A percentile compares a stretch with the other conserved stretches of the same genome.
Evolutionary conservation across 2,329 filamentous ascomycete species (phyloP).

Genomic region (Cladorrhinum sp.): DNA sequence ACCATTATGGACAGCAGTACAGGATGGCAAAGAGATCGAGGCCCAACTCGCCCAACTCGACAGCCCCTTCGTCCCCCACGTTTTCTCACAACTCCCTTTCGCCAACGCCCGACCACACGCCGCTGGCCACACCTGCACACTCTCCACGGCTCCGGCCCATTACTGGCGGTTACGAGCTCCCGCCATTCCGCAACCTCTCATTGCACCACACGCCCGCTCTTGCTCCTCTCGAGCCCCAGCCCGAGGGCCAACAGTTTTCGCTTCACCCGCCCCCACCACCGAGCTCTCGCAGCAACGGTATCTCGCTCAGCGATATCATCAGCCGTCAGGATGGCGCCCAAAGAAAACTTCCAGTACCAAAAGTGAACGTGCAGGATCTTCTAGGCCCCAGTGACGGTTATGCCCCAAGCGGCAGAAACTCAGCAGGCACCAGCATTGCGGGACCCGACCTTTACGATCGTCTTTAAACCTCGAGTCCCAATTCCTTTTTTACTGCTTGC

Average conservation of each 20-base stretch:
- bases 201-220: conserved; percentile 55
- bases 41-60: conserved; percentile 92
- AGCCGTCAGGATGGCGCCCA: conserved; percentile 82
- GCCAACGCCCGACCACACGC: conserved; percentile 96
- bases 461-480: conserved; percentile 32
- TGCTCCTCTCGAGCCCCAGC: conserved; percentile 57
- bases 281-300: conserved; percentile 60
- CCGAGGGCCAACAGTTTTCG: conserved; percentile 41
- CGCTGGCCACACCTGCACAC: conserved; percentile 92
- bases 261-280: conserved; percentile 44
- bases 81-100: conserved; percentile 96
- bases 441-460: conserved; percentile 66
- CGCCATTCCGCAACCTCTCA: conserved; percentile 70
- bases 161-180: conserved; percentile 71
- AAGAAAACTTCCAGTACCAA: conserved; percentile 88
- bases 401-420: conserved; percentile 72
- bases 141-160: conserved; percentile 86
- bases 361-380: conserved; percentile 83
- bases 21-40: conserved; percentile 82
- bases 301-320: conserved; percentile 90
- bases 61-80: conserved; percentile 90
- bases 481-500: conserved; percentile 5
- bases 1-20: conserved; percentile 67
- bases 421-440: conserved; percentile 72
- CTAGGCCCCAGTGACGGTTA: conserved; percentile 64